Base-by-base conservation (phyloP, 2,329 filamentous ascomycete species). In the Lojkania enalia region DNA sequence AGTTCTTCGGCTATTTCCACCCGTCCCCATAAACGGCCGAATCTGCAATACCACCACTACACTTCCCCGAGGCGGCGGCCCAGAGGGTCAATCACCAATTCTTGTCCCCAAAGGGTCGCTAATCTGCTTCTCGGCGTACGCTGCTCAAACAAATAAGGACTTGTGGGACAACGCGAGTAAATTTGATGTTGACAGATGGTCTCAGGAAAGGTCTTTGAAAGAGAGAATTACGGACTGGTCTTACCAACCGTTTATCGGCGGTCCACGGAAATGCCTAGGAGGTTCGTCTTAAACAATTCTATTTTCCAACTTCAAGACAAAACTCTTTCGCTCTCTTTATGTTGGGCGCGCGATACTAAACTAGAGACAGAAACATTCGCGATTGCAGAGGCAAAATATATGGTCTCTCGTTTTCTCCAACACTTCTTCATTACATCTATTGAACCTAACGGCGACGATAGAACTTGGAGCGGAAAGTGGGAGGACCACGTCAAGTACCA, bases 221-320 rank as follows among this genome's bases (percentile, higher is more conserved):
- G 19, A 36, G 11, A 6, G 33, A 15, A 36, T 36, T 15, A 36
- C 33, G 33, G 33, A 36, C 14, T 33, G 30, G 30, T 33, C 30
- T 6, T 36, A 36, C 19, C 33, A 11, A 5, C 33, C 33, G 5
- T 36, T 36, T 19, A 20, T 11, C 21, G 33, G 33, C 19, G 33
- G 33, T 9, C 33, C 33, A 5, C 5, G 33, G 14, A 21, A 7
- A 20, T 36, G 33, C 15, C 14, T 36, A 19, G 33, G 33, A 21
- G 30, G 14, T 27, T 7, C 7, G 23, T n/a, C n/a, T n/a, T n/a
- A n/a, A n/a, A n/a, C n/a, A n/a, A n/a, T n/a, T n/a, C n/a, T n/a
- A n/a, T n/a, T n/a, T n/a, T n/a, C n/a, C n/a, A n/a, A n/a, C n/a
- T n/a, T n/a, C n/a, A n/a, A n/a, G n/a, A n/a, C n/a, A n/a, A n/a